Evolutionary conservation across 805 yeast species (phyloP), one percentile per base, ranked within the genome.

Genomic region (Metschnikowia drakensbergensis): DNA sequence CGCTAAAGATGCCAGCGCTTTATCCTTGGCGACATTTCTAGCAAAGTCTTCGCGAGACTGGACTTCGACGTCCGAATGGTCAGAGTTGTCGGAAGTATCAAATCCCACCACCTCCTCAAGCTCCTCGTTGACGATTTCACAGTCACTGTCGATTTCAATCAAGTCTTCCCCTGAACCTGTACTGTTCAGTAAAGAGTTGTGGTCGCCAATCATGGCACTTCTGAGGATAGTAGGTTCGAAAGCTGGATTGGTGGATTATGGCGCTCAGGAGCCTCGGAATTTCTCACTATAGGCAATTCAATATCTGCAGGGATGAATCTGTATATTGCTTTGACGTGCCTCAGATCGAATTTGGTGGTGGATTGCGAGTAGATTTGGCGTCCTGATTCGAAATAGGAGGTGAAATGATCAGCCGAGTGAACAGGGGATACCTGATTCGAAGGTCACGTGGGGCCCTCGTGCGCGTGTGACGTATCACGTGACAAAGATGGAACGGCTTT

Each of bases 21-120:
- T 43, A 3, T 8, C 25, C 23, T 6, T 11, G 29, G 29, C 5
- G 9, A 25, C 46, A 17, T 29, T 25, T n/a, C 27, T 22, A 32
- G 37, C 35, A n/a, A 17, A 29, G 11, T 32, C 38, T 5, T 41
- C 46, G 33, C 36, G 23, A 11, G 31, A 13, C 10, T 36, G 38
- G 26, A 38, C 11, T n/a, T 45, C 48, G 36, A 47, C 46, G 9
- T 54, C 57, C 10, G 56, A 52, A n/a, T 42, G 49, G 23, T 42
- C 54, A 13, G 50, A 45, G 37, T 54, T 58, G 7, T 58, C 65
- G 8, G 58, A 60, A 23, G 51, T 59, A 17, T 56, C 58, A 25
- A 43, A 37, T 6, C 48, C 53, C 22, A 26, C 53, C 26, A 46
- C 54, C 11, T 49, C 55, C 28, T 48, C 51, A 6, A 42, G 52